Conservation (phyloP, 805 yeast genomes). For the Vanderwaltozyma polyspora region DNA sequence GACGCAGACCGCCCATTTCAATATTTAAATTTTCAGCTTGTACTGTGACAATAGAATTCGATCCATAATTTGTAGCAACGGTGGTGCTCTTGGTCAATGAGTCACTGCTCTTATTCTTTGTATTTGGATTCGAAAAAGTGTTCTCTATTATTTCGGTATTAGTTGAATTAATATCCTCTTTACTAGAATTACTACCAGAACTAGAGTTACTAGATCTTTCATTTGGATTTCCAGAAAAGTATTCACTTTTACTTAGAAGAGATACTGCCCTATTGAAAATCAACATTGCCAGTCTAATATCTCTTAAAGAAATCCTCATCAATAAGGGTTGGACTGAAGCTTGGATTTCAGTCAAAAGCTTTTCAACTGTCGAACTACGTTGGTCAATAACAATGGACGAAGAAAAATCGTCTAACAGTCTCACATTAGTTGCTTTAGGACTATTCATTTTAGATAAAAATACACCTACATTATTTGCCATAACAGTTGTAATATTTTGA, state of each 20-base stretch:
- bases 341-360: slow-evolving; percentile 51
- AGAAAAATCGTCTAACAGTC: slow-evolving; percentile 85
- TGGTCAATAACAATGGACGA: slow-evolving; percentile 62
- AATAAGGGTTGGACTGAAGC: slow-evolving; percentile 70
- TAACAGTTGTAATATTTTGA: slow-evolving; percentile 53
- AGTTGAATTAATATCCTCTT: not conserved
- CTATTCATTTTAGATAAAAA: slow-evolving; percentile 68
- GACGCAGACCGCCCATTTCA: slow-evolving; percentile 61
- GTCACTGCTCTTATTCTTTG: not conserved
- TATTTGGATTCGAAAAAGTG: not conserved
- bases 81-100: not conserved
- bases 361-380: slow-evolving; percentile 49
- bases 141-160: too few species aligned
- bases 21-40: slow-evolving; percentile 60
- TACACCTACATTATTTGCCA: slow-evolving; percentile 75
- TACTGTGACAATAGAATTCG: slow-evolving; percentile 34
- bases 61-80: slow-evolving; percentile 5
- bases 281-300: slow-evolving; percentile 65
- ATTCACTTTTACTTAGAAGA: slow-evolving; percentile 26
- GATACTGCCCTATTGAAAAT: slow-evolving; percentile 65
- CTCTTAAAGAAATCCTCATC: slow-evolving; percentile 74
- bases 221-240: slow-evolving; percentile 6
- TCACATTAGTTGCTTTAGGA: slow-evolving; percentile 46
- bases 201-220: slow-evolving; percentile 5
- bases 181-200: not conserved